Percentiles rank a stretch among this genome's conserved stretches.
phyloP scores from a whole-genome alignment of 306 rosid genomes.

The Acacia melanoxylon region DNA sequence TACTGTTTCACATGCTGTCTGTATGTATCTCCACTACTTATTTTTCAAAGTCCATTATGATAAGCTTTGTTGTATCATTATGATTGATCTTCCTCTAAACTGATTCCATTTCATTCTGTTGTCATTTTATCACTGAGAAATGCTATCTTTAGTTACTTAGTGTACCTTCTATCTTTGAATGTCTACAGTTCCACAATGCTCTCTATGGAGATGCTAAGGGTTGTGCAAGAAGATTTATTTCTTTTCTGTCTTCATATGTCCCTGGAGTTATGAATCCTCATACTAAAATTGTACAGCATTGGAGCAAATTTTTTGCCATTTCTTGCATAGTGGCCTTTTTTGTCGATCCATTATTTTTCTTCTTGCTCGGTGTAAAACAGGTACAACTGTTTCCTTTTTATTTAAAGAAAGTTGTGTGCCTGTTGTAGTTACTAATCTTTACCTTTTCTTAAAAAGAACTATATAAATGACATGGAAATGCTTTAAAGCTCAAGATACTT shows the following conservation, averaged over 20 bases:
- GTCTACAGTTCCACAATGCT: constrained; percentile 62
- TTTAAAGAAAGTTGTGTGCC: constrained; percentile 1
- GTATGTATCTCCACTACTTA: background rate
- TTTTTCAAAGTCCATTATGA: background rate
- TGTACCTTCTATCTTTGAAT: constrained; percentile 1
- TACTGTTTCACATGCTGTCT: background rate
- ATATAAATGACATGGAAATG: constrained; percentile 17
- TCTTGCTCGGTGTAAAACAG: constrained; percentile 48
- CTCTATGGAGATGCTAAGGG: constrained; percentile 86
- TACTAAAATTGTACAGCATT: constrained; percentile 61
- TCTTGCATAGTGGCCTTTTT: constrained; percentile 69
- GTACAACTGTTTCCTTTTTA: constrained; percentile 40
- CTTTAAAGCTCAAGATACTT: background rate
- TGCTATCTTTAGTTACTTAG: constrained; percentile 2
- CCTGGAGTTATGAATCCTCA: constrained; percentile 91
- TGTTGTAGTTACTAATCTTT: constrained; percentile 5
- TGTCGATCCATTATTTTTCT: constrained; percentile 84
- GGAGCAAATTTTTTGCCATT: constrained; percentile 76
- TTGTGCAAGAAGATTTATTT: constrained; percentile 49
- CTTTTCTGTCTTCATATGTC: constrained; percentile 51
- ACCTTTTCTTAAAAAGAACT: background rate
- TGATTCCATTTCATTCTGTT: constrained; percentile 1
- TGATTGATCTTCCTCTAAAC: constrained; percentile 24
- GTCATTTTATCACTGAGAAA: constrained; percentile 12
- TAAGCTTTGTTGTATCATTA: constrained; percentile 20